Evolutionary conservation across 2,329 filamentous ascomycete genomes (phyloP).

Genomic region (Ambrosiella beaveri): DNA sequence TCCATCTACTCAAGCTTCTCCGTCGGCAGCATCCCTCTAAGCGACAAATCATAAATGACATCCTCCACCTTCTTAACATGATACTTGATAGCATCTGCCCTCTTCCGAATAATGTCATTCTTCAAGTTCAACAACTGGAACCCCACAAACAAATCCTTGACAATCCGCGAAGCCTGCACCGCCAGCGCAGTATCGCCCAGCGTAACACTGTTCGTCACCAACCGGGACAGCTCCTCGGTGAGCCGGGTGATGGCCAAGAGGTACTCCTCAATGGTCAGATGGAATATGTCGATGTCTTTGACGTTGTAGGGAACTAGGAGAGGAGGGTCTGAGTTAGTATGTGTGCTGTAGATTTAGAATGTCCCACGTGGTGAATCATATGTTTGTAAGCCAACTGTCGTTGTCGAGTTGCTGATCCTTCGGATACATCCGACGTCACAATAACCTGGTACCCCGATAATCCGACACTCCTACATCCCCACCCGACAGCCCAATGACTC

Average conservation of each 20-base stretch:
- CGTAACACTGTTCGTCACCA: slow-evolving; percentile 89
- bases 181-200: slow-evolving; percentile 76
- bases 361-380: not conserved
- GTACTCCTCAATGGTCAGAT: slow-evolving; percentile 94
- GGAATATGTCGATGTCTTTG: slow-evolving; percentile 78
- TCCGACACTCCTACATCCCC: too few relatives aligned
- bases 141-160: slow-evolving; percentile 88
- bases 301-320: slow-evolving; percentile 68
- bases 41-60: slow-evolving; percentile 84
- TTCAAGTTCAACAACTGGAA: slow-evolving; percentile 97
- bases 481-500: not conserved
- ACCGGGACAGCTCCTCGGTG: slow-evolving; percentile 74
- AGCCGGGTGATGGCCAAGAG: slow-evolving; percentile 73
- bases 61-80: slow-evolving; percentile 96
- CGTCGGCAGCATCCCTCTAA: slow-evolving; percentile 31
- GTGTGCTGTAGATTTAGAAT: not conserved
- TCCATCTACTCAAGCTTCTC: not conserved
- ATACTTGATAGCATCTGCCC: slow-evolving; percentile 90
- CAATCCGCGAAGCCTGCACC: slow-evolving; percentile 72
- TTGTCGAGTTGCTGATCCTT: too few relatives aligned
- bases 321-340: not conserved
- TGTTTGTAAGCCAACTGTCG: too few relatives aligned
- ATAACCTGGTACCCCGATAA: too few relatives aligned
- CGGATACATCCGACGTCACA: too few relatives aligned
- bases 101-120: slow-evolving; percentile 77